Evolutionary conservation across 2,329 filamentous ascomycete genomes (phyloP).

Genomic region (Microdochium trichocladiopsis): DNA sequence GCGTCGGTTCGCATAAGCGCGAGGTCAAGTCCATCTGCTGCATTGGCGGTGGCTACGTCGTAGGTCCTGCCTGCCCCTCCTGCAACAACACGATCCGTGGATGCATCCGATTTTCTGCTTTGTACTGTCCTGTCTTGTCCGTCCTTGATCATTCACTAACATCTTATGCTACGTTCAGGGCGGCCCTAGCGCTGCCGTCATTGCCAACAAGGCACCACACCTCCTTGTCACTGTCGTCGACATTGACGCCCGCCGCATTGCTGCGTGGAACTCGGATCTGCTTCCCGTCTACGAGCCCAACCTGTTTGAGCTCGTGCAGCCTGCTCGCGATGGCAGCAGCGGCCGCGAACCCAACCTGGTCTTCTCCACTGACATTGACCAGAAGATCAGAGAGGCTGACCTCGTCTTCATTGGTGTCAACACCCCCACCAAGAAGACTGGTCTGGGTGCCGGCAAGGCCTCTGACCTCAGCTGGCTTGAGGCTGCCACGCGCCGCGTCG

Average conservation of each 20-base stretch:
- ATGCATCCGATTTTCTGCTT: too few species aligned
- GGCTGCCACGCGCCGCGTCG: constrained; percentile 60
- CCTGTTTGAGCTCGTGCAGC: constrained; percentile 59
- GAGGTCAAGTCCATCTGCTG: constrained; percentile 4
- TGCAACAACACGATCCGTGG: too few species aligned
- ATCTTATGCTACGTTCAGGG: constrained; percentile 31
- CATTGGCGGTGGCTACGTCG: constrained; percentile 1
- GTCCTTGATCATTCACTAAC: not conserved
- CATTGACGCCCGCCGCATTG: constrained; percentile 56
- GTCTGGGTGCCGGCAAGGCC: constrained; percentile 62
- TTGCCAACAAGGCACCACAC: constrained; percentile 66
- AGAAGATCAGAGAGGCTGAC: constrained; percentile 59
- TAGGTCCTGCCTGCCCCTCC: not conserved
- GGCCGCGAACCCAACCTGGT: constrained; percentile 55
- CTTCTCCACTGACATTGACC: constrained; percentile 63
- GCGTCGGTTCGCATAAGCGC: not conserved
- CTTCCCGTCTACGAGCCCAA: constrained; percentile 73
- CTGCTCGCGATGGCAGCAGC: constrained; percentile 52
- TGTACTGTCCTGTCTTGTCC: too few species aligned
- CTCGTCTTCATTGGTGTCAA: constrained; percentile 72
- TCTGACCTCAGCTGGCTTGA: constrained; percentile 70
- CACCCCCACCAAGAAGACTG: constrained; percentile 68
- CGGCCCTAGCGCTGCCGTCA: constrained; percentile 67
- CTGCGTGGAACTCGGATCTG: constrained; percentile 65
- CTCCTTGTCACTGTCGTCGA: constrained; percentile 72